A percentile compares a stretch with the other conserved stretches of the same genome.
Conservation (phyloP, 2,329 filamentous ascomycete species). For the Epichloe sibirici region DNA sequence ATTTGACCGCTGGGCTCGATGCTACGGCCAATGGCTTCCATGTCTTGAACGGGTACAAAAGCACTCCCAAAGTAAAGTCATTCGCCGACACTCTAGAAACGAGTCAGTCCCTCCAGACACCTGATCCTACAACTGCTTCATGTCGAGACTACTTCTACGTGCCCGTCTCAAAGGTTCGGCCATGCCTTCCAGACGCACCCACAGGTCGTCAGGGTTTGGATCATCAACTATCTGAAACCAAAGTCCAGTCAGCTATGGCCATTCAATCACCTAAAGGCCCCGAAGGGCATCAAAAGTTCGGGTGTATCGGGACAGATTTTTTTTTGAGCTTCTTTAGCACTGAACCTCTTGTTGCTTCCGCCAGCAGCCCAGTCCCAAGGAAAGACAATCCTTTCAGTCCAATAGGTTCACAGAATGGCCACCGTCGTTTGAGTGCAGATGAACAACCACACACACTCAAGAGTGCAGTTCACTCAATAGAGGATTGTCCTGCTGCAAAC, state of each 20-base stretch:
- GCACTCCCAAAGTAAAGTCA: background rate
- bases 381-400: background rate
- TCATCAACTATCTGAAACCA: background rate
- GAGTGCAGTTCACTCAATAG: background rate
- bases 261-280: background rate
- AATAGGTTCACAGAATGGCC: background rate
- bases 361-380: background rate
- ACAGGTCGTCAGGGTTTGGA: background rate
- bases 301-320: background rate
- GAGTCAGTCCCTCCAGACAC: background rate
- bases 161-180: slow-evolving; percentile 12
- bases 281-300: background rate
- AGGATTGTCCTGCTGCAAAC: background rate
- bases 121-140: background rate
- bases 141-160: slow-evolving; percentile 1
- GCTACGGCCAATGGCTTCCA: background rate
- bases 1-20: background rate
- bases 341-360: background rate
- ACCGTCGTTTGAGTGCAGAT: background rate
- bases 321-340: background rate
- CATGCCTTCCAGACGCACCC: slow-evolving; percentile 7
- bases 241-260: background rate
- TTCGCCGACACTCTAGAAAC: background rate
- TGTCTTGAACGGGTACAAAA: background rate
- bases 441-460: background rate